These are phyloP conservation scores for Aspergillus conjunctus DNA, from an alignment of 495 filamentous ascomycete genomes.

Conservation along the genomic window DNA sequence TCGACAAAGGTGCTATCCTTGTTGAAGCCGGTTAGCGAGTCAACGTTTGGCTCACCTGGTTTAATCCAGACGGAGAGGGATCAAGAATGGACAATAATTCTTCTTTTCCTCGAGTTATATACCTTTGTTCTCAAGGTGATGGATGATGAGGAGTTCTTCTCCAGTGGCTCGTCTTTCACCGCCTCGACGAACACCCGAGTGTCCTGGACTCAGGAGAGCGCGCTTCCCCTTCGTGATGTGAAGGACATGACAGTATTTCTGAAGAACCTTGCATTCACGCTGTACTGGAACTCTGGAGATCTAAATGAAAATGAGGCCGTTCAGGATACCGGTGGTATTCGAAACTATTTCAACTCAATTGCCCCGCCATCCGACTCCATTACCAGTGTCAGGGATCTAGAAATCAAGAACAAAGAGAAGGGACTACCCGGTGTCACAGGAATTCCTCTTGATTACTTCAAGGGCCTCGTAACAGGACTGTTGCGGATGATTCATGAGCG, in stretches of 20 bases:
- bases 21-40: constrained; percentile 46
- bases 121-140: constrained; percentile 87
- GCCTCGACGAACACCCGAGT: constrained; percentile 36
- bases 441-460: constrained; percentile 76
- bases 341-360: constrained; percentile 55
- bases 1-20: constrained; percentile 58
- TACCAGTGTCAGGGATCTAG: constrained; percentile 36
- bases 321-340: constrained; percentile 52
- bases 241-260: constrained; percentile 79
- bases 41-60: constrained; percentile 18
- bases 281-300: constrained; percentile 81
- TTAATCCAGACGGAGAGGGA: constrained; percentile 44
- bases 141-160: constrained; percentile 76
- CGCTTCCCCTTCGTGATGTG: constrained; percentile 69
- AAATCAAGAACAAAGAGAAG: constrained; percentile 40
- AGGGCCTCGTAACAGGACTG: constrained; percentile 77
- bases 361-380: constrained; percentile 26
- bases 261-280: constrained; percentile 87
- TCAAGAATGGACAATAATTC: constrained; percentile 84
- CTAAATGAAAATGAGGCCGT: constrained; percentile 56
- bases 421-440: constrained; percentile 63
- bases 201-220: constrained; percentile 64
- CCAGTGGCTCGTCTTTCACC: constrained; percentile 41
- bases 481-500: constrained; percentile 89
- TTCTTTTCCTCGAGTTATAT: constrained; percentile 93